Evolutionary conservation across 2,329 filamentous ascomycete species (phyloP).

Genomic region (Pseudogymnoascus sp.): DNA sequence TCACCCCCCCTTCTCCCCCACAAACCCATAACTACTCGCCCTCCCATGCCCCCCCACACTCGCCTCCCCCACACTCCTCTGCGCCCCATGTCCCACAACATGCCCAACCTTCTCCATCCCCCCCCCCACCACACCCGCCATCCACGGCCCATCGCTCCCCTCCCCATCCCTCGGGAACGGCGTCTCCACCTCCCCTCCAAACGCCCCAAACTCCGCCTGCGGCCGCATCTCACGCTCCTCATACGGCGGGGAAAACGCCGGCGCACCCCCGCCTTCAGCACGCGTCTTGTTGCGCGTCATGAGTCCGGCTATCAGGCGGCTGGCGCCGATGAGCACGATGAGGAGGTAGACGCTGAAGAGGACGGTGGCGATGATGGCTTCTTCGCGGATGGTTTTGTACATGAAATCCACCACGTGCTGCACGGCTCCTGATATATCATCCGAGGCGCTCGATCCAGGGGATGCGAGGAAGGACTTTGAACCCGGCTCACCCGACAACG

Average conservation of each 20-base stretch:
- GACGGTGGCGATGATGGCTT: conserved; percentile 69
- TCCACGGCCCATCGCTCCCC: not conserved
- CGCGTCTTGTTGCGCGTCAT: conserved; percentile 49
- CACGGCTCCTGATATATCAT: conserved; percentile 74
- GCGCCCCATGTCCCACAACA: not conserved
- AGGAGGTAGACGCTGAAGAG: conserved; percentile 71
- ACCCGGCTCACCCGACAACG: conserved; percentile 47
- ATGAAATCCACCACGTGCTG: conserved; percentile 60
- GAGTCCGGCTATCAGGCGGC: conserved; percentile 56
- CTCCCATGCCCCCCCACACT: not conserved
- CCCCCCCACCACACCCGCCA: conserved; percentile 13
- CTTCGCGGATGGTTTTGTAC: conserved; percentile 57
- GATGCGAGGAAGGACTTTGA: conserved; percentile 68
- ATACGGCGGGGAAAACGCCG: not conserved
- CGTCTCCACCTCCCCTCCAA: not conserved
- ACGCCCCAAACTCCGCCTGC: not conserved
- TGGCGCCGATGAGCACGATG: conserved; percentile 64
- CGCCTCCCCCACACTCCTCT: not conserved
- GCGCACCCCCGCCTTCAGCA: conserved; percentile 44
- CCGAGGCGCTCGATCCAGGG: conserved; percentile 61
- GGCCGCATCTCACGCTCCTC: not conserved
- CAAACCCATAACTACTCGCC: not conserved
- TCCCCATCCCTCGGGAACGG: not conserved
- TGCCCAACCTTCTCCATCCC: not conserved
- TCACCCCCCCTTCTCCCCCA: not conserved